A percentile compares a stretch with the other conserved stretches of the same genome.
Evolutionary conservation across 2,329 filamentous ascomycete species (phyloP).

Genomic region (Pseudopyricularia javanii): DNA sequence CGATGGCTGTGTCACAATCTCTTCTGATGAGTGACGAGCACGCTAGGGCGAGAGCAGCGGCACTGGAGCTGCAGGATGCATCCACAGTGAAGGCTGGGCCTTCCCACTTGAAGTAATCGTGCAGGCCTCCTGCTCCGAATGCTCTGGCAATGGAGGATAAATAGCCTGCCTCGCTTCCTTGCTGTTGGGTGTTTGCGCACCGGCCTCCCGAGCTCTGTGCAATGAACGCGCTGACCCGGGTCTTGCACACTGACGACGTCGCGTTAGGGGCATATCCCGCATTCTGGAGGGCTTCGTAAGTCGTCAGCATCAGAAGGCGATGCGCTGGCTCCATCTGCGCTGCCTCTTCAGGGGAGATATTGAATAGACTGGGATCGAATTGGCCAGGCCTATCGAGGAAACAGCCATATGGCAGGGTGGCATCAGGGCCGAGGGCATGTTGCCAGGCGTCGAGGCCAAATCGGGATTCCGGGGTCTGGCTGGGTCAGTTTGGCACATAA

Average conservation of each 20-base stretch:
- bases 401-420: slow-evolving; percentile 41
- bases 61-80: slow-evolving; percentile 25
- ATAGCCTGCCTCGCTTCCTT: slow-evolving; percentile 49
- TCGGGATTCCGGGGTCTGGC: neutral
- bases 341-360: slow-evolving; percentile 71
- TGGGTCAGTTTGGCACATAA: neutral
- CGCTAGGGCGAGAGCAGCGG: slow-evolving; percentile 36
- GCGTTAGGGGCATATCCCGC: slow-evolving; percentile 57
- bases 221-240: slow-evolving; percentile 60
- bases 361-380: slow-evolving; percentile 72
- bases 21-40: slow-evolving; percentile 53
- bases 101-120: slow-evolving; percentile 27
- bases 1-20: slow-evolving; percentile 53
- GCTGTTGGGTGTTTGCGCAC: slow-evolving; percentile 60
- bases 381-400: slow-evolving; percentile 58
- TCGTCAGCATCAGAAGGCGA: slow-evolving; percentile 58
- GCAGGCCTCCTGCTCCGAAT: slow-evolving; percentile 37
- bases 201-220: slow-evolving; percentile 70
- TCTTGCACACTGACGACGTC: slow-evolving; percentile 48
- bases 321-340: slow-evolving; percentile 66
- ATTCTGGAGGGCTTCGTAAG: slow-evolving; percentile 72
- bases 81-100: slow-evolving; percentile 25
- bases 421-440: neutral
- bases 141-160: slow-evolving; percentile 37
- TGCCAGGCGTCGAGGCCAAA: neutral